Conservation (phyloP, 1,284 basidiomycete genomes). For the Limonomyces culmigenus region DNA sequence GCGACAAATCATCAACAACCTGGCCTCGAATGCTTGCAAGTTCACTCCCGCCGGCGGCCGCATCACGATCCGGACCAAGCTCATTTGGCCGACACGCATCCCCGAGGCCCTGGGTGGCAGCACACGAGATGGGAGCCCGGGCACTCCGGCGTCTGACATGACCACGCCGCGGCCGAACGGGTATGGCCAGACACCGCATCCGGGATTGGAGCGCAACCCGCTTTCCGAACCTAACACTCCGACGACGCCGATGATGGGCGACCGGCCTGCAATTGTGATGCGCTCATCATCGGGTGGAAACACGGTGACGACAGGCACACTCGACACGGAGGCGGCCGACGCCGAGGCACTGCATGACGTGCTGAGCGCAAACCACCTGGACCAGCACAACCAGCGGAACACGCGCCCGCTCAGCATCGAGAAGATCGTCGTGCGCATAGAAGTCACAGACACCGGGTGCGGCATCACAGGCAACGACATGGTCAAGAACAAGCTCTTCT, state of each 20-base stretch:
- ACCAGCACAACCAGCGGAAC: conserved; percentile 26
- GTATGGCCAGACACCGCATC: neutral
- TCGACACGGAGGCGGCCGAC: conserved; percentile 1
- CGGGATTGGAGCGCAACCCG: too few species aligned
- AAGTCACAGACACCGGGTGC: conserved; percentile 67
- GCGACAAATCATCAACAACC: conserved; percentile 65
- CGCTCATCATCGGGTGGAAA: too few species aligned
- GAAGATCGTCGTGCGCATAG: conserved; percentile 61
- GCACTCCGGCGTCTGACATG: neutral
- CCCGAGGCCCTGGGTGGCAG: conserved; percentile 4
- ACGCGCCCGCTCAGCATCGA: conserved; percentile 23
- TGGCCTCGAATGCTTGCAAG: conserved; percentile 45
- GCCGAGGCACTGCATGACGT: conserved; percentile 9
- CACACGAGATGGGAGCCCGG: neutral
- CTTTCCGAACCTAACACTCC: neutral
- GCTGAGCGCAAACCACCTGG: conserved; percentile 29
- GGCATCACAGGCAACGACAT: conserved; percentile 64
- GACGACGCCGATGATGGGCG: neutral
- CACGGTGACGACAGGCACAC: too few species aligned
- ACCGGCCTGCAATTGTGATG: too few species aligned
- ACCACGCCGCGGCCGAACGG: neutral
- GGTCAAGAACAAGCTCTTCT: conserved; percentile 54
- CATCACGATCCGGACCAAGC: conserved; percentile 38
- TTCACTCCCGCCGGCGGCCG: conserved; percentile 66
- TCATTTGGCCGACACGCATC: conserved; percentile 28